phyloP scores from a whole-genome alignment of 805 yeast genomes.

The Jamesozyma hellenica region DNA sequence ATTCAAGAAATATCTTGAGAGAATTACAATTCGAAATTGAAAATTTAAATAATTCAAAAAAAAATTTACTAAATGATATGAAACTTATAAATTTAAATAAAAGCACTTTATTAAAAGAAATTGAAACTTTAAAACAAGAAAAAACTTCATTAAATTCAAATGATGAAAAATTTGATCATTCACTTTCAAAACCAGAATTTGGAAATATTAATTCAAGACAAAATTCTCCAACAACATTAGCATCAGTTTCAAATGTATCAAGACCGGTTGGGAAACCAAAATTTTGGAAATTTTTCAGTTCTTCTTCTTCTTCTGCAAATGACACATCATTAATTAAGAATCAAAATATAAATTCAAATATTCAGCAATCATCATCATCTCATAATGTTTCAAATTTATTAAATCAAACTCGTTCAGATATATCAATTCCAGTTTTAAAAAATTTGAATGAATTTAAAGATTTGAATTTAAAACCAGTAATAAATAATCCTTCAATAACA shows the following conservation, averaged over 20 bases:
- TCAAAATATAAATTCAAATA: not conserved
- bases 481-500: constrained; percentile 2
- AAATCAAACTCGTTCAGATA: constrained; percentile 9
- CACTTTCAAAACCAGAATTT: not conserved
- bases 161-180: not conserved
- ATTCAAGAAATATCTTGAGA: not conserved
- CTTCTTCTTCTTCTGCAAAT: constrained; percentile 5
- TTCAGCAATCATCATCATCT: not conserved
- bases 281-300: constrained; percentile 28
- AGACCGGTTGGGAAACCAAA: constrained; percentile 23
- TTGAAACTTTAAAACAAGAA: constrained; percentile 3
- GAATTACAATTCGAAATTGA: constrained; percentile 3
- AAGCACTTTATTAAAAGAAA: constrained; percentile 1
- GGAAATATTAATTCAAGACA: not conserved
- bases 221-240: constrained; percentile 7
- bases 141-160: not conserved
- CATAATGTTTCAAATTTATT: not conserved
- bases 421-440: constrained; percentile 31
- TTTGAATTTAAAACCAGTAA: constrained; percentile 24
- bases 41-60: constrained; percentile 5
- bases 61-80: constrained; percentile 1
- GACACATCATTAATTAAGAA: not conserved
- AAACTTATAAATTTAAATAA: not conserved
- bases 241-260: constrained; percentile 16
- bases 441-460: constrained; percentile 32